Conservation (phyloP, 2,329 filamentous ascomycete species). For the Nothopassalora personata region DNA sequence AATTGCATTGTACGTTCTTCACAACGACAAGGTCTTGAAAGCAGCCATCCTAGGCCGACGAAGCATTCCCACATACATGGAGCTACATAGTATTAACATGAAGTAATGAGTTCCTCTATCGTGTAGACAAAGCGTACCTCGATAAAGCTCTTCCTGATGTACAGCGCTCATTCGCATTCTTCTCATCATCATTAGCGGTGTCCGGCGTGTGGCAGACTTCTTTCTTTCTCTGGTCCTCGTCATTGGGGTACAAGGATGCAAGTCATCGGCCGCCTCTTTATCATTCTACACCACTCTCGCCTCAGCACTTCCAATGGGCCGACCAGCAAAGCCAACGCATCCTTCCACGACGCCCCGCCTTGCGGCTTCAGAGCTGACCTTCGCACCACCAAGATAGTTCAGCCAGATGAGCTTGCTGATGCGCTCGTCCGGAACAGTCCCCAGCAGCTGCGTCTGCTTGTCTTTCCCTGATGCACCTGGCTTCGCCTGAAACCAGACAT, state of each 20-base stretch:
- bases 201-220: too few relatives aligned
- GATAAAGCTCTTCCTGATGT: neutral
- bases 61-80: too few relatives aligned
- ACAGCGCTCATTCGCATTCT: neutral
- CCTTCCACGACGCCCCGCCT: constrained; percentile 80
- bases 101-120: neutral
- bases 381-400: constrained; percentile 80
- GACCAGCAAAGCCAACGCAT: constrained; percentile 78
- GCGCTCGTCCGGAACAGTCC: constrained; percentile 70
- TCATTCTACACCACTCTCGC: constrained; percentile 55
- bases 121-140: neutral
- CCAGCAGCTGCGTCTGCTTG: constrained; percentile 53
- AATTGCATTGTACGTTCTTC: too few relatives aligned
- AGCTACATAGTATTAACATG: neutral
- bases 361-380: constrained; percentile 78
- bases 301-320: constrained; percentile 81
- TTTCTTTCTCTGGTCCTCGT: too few relatives aligned
- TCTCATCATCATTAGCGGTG: neutral
- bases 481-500: constrained; percentile 58
- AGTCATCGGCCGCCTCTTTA: neutral
- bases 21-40: too few relatives aligned
- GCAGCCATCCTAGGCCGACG: too few relatives aligned
- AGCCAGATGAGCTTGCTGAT: constrained; percentile 80
- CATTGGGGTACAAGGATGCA: too few relatives aligned
- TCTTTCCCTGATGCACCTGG: constrained; percentile 36